Evolutionary conservation across 2,329 filamentous ascomycete genomes (phyloP).

Genomic region (Calonectria multiphialidica): DNA sequence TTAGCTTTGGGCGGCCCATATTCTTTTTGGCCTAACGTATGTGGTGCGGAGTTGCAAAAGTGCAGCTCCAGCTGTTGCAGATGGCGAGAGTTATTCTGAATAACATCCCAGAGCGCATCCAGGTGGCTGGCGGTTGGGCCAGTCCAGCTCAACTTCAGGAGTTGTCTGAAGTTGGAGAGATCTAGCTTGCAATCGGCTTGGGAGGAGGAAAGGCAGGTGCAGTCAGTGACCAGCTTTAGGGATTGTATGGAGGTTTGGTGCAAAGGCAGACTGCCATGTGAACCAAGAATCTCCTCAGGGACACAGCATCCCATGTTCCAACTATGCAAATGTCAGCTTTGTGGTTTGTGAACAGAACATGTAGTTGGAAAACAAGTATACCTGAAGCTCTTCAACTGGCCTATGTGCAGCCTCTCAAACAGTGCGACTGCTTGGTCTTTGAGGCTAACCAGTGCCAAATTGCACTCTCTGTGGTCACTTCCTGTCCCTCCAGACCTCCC

Average conservation of each 20-base stretch:
- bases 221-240: background rate
- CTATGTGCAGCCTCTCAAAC: background rate
- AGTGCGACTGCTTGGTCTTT: background rate
- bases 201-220: background rate
- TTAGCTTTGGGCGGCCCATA: background rate
- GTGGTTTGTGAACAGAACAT: background rate
- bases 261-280: background rate
- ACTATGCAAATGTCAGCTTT: background rate
- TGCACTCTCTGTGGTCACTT: background rate
- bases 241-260: background rate
- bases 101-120: background rate
- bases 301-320: constrained; percentile 3
- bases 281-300: background rate
- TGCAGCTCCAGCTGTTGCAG: background rate
- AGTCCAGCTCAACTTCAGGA: background rate
- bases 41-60: background rate
- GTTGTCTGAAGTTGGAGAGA: background rate
- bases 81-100: background rate
- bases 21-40: background rate
- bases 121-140: background rate
- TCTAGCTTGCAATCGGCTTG: background rate
- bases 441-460: background rate
- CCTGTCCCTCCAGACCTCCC: background rate
- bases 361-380: background rate
- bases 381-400: background rate